Conservation (phyloP, 371 early-diverging fungal genomes). For the Mortierella sp. region DNA sequence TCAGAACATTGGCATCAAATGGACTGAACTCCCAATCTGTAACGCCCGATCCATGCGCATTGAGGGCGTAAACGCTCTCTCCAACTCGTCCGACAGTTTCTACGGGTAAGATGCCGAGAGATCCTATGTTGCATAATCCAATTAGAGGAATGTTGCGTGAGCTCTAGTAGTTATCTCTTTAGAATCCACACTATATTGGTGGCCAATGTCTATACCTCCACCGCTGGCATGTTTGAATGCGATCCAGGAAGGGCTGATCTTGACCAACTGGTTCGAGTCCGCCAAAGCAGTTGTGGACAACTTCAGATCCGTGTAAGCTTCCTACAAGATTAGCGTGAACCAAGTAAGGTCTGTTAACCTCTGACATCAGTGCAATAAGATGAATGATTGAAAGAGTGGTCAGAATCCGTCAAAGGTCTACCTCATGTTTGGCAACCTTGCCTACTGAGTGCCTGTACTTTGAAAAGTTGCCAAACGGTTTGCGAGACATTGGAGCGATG, state of each 20-base stretch:
- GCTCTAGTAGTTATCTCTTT: constrained; percentile 6
- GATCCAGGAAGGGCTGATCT: constrained; percentile 59
- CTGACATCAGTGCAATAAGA: no score
- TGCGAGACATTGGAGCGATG: constrained; percentile 28
- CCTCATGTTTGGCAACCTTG: constrained; percentile 68
- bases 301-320: constrained; percentile 67
- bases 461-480: constrained; percentile 44
- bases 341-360: not conserved
- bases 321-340: constrained; percentile 31
- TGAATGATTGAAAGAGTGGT: not conserved
- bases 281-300: constrained; percentile 58
- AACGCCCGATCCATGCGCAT: constrained; percentile 59
- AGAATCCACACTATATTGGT: not conserved
- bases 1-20: constrained; percentile 58
- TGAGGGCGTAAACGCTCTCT: constrained; percentile 52
- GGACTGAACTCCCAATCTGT: constrained; percentile 69
- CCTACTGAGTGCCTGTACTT: constrained; percentile 75
- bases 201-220: constrained; percentile 45
- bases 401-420: constrained; percentile 2
- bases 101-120: constrained; percentile 58
- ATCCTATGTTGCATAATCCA: constrained; percentile 36
- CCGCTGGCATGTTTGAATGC: constrained; percentile 59
- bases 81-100: constrained; percentile 57
- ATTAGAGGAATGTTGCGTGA: not conserved
- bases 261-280: constrained; percentile 61